Conservation (phyloP, 2,329 filamentous ascomycete genomes). For the Colletotrichum ledebouriae region DNA sequence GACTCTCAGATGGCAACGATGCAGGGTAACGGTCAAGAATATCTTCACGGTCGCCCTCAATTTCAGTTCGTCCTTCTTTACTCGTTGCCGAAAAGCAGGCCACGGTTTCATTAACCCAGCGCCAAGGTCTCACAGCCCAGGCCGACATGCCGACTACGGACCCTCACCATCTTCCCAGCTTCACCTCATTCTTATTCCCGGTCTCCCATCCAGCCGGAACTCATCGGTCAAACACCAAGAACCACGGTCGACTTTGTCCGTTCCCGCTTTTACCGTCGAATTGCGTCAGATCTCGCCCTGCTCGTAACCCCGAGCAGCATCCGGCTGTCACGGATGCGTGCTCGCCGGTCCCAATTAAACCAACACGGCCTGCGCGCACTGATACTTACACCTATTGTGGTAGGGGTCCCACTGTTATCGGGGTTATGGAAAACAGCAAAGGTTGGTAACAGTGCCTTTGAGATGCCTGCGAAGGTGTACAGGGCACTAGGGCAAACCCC, state of each 20-base stretch:
- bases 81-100: background rate
- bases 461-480: no score
- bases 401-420: no score
- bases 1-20: constrained; percentile 6
- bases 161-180: background rate
- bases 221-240: constrained; percentile 28
- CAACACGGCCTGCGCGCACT: constrained; percentile 13
- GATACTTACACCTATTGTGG: background rate
- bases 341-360: constrained; percentile 29
- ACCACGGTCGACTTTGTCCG: constrained; percentile 2
- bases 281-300: constrained; percentile 27
- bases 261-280: constrained; percentile 24
- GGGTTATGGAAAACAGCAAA: no score
- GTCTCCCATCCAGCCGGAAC: background rate
- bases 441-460: no score
- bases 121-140: constrained; percentile 18
- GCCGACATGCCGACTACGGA: background rate
- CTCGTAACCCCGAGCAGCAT: constrained; percentile 10
- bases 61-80: background rate
- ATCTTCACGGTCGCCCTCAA: background rate
- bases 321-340: constrained; percentile 26
- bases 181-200: constrained; percentile 12
- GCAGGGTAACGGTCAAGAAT: constrained; percentile 14
- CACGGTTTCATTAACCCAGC: constrained; percentile 24
- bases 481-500: background rate